A percentile compares a stretch with the other conserved stretches of the same genome.
phyloP scores from a whole-genome alignment of 192 early-diverging fungal genomes.

The Coemansia sp. region DNA sequence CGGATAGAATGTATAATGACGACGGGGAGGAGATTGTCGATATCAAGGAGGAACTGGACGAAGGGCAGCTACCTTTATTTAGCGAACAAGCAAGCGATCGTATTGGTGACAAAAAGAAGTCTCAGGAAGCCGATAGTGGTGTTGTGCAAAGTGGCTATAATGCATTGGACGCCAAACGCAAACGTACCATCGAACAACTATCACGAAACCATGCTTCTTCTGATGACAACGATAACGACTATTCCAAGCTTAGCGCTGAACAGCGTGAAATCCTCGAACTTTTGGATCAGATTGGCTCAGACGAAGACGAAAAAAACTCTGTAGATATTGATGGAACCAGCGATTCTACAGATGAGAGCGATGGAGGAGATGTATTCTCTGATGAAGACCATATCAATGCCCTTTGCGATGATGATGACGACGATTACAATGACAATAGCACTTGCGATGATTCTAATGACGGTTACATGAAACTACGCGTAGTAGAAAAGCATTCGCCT shows the following conservation, averaged over 20 bases:
- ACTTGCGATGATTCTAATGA: slow-evolving; percentile 1
- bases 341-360: neutral
- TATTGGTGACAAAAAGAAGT: neutral
- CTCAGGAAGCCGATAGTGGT: neutral
- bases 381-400: slow-evolving; percentile 43
- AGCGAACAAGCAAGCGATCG: neutral
- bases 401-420: slow-evolving; percentile 47
- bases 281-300: slow-evolving; percentile 34
- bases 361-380: slow-evolving; percentile 38
- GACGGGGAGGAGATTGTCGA: slow-evolving; percentile 53
- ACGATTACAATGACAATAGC: slow-evolving; percentile 36
- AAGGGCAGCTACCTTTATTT: slow-evolving; percentile 12
- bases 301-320: slow-evolving; percentile 15
- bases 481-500: slow-evolving; percentile 13
- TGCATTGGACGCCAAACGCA: slow-evolving; percentile 13
- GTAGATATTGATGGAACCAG: slow-evolving; percentile 7
- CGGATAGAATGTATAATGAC: slow-evolving; percentile 32
- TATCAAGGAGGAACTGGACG: slow-evolving; percentile 45
- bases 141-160: neutral
- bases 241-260: slow-evolving; percentile 5
- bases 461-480: slow-evolving; percentile 5
- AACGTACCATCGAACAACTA: slow-evolving; percentile 22
- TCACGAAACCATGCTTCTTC: neutral
- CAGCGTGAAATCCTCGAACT: slow-evolving; percentile 32
- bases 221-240: neutral